These are phyloP conservation scores for Hydrangea macrophylla DNA, from an alignment of 148 eudicot species.

Conservation along the genomic window DNA sequence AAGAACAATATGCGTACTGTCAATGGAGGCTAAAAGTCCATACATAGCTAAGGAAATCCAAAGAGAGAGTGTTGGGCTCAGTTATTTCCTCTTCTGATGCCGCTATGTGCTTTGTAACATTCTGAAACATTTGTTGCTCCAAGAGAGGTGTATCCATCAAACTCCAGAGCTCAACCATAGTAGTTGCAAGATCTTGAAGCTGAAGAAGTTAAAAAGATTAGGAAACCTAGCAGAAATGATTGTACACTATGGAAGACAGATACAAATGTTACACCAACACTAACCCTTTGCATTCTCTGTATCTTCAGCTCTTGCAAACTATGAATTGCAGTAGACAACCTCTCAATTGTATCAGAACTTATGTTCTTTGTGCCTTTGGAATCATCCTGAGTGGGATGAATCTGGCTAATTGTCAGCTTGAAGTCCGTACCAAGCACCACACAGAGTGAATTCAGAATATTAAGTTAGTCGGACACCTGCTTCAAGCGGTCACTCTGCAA, in stretches of 20 bases:
- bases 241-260: neutral
- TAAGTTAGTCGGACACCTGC: slow-evolving; percentile 52
- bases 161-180: slow-evolving; percentile 80
- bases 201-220: slow-evolving; percentile 20
- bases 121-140: slow-evolving; percentile 66
- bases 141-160: slow-evolving; percentile 75
- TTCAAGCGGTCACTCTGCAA: slow-evolving; percentile 68
- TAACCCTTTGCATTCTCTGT: slow-evolving; percentile 60
- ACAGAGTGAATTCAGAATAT: slow-evolving; percentile 52
- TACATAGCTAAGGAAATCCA: slow-evolving; percentile 48
- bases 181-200: slow-evolving; percentile 82
- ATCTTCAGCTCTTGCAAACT: slow-evolving; percentile 49
- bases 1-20: too few relatives aligned
- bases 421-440: slow-evolving; percentile 72
- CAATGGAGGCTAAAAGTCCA: slow-evolving; percentile 14
- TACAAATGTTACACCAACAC: slow-evolving; percentile 10
- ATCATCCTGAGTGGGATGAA: slow-evolving; percentile 65
- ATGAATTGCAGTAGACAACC: slow-evolving; percentile 42
- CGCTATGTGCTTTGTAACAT: slow-evolving; percentile 60
- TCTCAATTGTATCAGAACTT: slow-evolving; percentile 45
- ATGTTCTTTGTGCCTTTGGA: slow-evolving; percentile 36
- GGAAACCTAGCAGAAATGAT: slow-evolving; percentile 5
- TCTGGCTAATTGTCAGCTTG: slow-evolving; percentile 36
- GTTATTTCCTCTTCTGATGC: slow-evolving; percentile 63
- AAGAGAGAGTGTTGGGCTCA: slow-evolving; percentile 51